Evolutionary conservation across 805 yeast genomes (phyloP).

Genomic region (Candida parachauliodes): DNA sequence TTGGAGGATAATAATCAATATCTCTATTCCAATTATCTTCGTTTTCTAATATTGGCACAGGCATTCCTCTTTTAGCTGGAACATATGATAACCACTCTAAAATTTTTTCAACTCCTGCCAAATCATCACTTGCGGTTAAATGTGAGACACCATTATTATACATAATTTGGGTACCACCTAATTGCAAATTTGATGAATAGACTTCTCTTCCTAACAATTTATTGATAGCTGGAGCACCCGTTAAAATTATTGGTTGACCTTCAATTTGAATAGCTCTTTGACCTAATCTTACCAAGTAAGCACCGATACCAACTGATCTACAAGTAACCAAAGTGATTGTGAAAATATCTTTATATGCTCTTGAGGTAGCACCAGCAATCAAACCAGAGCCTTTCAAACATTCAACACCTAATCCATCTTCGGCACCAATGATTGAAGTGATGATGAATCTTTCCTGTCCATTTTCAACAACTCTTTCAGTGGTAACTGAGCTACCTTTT

Average conservation of each 20-base stretch:
- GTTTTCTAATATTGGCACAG: constrained; percentile 83
- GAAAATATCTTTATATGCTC: constrained; percentile 96
- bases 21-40: constrained; percentile 93
- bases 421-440: constrained; percentile 84
- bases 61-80: constrained; percentile 86
- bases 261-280: constrained; percentile 98
- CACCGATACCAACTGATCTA: constrained; percentile 99
- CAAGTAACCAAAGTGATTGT: constrained; percentile 98
- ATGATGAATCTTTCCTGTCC: constrained; percentile 84
- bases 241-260: constrained; percentile 96
- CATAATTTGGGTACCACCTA: constrained; percentile 99
- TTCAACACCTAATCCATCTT: constrained; percentile 97
- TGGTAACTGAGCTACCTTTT: constrained; percentile 57
- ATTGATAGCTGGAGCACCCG: constrained; percentile 99
- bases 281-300: constrained; percentile 95
- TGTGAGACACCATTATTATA: constrained; percentile 98
- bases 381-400: constrained; percentile 97
- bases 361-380: constrained; percentile 97
- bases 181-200: constrained; percentile 91
- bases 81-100: constrained; percentile 94
- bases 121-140: constrained; percentile 92
- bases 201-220: constrained; percentile 96
- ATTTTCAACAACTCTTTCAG: constrained; percentile 76
- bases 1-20: constrained; percentile 73
- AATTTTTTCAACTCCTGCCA: constrained; percentile 93